A percentile compares a stretch with the other conserved stretches of the same genome.
These are phyloP conservation scores for Punctularia strigosozonata DNA, from an alignment of 768 basidiomycete species.

Conservation along the genomic window DNA sequence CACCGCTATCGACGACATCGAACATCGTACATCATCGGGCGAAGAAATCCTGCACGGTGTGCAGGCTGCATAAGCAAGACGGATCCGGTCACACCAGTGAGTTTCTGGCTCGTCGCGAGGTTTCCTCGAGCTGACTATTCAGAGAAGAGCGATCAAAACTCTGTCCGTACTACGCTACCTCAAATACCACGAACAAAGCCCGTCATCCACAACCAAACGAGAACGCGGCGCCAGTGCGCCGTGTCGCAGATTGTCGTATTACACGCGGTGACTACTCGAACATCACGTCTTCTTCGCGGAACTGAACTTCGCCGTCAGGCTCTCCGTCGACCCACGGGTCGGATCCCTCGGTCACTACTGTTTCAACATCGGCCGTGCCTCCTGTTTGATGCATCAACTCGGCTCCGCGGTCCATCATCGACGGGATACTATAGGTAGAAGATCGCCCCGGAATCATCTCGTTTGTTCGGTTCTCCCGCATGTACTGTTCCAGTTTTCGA, in stretches of 20 bases:
- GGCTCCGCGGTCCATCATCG: background rate
- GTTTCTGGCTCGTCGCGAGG: background rate
- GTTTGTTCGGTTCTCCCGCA: background rate
- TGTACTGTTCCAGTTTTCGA: background rate
- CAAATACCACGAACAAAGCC: background rate
- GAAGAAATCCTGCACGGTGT: background rate
- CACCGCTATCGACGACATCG: background rate
- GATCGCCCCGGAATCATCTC: background rate
- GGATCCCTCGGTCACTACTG: background rate
- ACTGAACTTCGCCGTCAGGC: conserved; percentile 16
- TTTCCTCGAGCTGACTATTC: background rate
- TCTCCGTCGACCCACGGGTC: background rate
- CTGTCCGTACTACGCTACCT: background rate
- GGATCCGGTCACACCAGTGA: background rate
- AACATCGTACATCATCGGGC: background rate
- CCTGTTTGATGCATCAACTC: background rate
- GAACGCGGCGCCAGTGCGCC: background rate
- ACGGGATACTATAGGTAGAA: background rate
- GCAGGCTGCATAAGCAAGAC: background rate
- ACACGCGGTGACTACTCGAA: background rate
- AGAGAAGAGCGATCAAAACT: background rate
- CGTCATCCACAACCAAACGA: background rate
- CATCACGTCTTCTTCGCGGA: background rate
- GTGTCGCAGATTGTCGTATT: background rate
- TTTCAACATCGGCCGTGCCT: too few species aligned